These are phyloP conservation scores for Neonectria hederae DNA, from an alignment of 2,329 filamentous ascomycete species.

Conservation along the genomic window DNA sequence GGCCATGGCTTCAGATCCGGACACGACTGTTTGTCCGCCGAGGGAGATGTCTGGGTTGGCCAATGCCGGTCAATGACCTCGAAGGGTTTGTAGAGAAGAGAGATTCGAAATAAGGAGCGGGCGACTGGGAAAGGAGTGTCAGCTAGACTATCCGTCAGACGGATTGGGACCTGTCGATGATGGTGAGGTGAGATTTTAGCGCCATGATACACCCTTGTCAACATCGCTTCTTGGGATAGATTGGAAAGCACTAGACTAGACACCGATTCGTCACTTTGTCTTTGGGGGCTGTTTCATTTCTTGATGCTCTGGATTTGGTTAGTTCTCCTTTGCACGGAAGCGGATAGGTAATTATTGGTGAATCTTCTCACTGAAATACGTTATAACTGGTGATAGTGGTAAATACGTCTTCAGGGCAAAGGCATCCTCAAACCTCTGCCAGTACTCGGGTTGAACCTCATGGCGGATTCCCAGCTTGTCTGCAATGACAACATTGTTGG, in stretches of 20 bases:
- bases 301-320: no score
- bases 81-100: neutral
- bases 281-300: neutral
- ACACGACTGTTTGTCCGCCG: neutral
- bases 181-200: neutral
- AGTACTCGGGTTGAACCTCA: constrained; percentile 69
- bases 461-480: constrained; percentile 57
- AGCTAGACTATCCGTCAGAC: neutral
- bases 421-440: constrained; percentile 68
- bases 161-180: neutral
- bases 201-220: neutral
- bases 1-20: neutral
- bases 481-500: constrained; percentile 64
- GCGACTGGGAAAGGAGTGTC: neutral
- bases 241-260: neutral
- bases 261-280: neutral
- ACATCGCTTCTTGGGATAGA: neutral
- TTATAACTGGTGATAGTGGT: no score
- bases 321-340: no score
- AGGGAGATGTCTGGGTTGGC: neutral
- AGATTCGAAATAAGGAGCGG: neutral
- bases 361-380: no score
- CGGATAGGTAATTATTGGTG: no score
- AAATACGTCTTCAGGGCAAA: constrained; percentile 72
- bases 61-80: neutral